phyloP scores from a whole-genome alignment of 1,139 yeast species.

The Dujonia santamariae region DNA sequence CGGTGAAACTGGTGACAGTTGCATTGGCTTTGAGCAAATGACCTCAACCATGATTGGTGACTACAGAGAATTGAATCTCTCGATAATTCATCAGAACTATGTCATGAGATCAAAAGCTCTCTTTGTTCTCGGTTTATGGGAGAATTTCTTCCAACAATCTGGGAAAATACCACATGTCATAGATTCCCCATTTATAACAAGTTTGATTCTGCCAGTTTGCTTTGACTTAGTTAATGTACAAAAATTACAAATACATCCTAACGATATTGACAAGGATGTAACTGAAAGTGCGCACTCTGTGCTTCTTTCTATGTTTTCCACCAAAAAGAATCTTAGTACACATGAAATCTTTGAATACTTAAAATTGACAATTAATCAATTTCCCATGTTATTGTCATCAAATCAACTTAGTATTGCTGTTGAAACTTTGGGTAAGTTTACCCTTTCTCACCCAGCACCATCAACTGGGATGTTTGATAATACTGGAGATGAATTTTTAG shows the following conservation, averaged over 20 bases:
- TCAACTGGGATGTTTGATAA: slow-evolving; percentile 13
- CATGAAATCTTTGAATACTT: slow-evolving; percentile 24
- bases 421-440: slow-evolving; percentile 52
- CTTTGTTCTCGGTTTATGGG: slow-evolving; percentile 59
- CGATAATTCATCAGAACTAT: slow-evolving; percentile 28
- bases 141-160: slow-evolving; percentile 39
- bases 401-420: slow-evolving; percentile 58
- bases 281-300: slow-evolving; percentile 72
- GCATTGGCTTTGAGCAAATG: slow-evolving; percentile 36
- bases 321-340: slow-evolving; percentile 15
- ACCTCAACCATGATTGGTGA: slow-evolving; percentile 40
- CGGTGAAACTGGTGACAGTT: slow-evolving; percentile 18
- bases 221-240: slow-evolving; percentile 35
- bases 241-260: background rate
- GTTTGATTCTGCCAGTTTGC: slow-evolving; percentile 41
- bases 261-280: slow-evolving; percentile 27
- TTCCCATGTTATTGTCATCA: slow-evolving; percentile 55
- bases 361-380: slow-evolving; percentile 40
- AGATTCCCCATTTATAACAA: slow-evolving; percentile 23
- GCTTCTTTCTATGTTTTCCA: slow-evolving; percentile 44
- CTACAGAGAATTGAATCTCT: slow-evolving; percentile 35
- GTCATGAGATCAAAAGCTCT: slow-evolving; percentile 49
- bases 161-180: too few species aligned
- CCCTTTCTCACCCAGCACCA: slow-evolving; percentile 29
- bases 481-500: slow-evolving; percentile 27